Base-by-base conservation (phyloP, 2,329 filamentous ascomycete genomes). In the Stenocarpella maydis region DNA sequence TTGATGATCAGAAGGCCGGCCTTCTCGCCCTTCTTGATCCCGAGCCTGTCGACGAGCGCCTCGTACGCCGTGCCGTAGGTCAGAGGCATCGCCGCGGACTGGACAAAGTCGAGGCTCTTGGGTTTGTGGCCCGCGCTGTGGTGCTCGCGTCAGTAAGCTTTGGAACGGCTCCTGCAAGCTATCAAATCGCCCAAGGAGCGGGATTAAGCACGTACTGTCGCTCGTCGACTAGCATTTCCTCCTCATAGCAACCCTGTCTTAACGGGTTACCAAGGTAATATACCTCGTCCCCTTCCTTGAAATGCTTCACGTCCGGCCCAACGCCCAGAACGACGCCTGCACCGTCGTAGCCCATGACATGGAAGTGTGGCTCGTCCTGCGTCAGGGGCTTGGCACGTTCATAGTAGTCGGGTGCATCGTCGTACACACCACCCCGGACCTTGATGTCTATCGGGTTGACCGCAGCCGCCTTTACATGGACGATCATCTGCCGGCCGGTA, bases 61-160 rank as follows among this genome's bases (percentile, higher is more conserved):
- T 84, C 78, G 69, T 78, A 83, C 3, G 82, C 82, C 1, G 82
- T 84, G 21, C 80, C 77, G 72, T 78, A 83, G 0, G 81, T 83
- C 68, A 84, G 68, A 4, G 81, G 82, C 77, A 84, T 77, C n/a
- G 77, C 79, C 24, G 82, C 82, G 9, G 82, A 77, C 71, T 82
- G 74, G 9, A 79, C 76, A 61, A 79, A 81, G 64, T 79, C 77
- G 1, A 83, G 75, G 0, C 72, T 76, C 60, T 76, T 76, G 15
- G 82, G 82, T 71, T 83, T 84, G 63, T 75, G 73, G 5, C 79
- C 79, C 17, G 78, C 78, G 67, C 26, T 47, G 12, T 24, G n/a
- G 17, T 17, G 2, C 8, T 34, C 9, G 12, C 37, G 58, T 47
- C 26, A 37, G 14, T 34, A 7, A 45, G 14, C 21, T 43, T 17